A percentile compares a stretch with the other conserved stretches of the same genome.
Conservation (phyloP, 2,329 filamentous ascomycete genomes). For the Alternaria gaisen region DNA sequence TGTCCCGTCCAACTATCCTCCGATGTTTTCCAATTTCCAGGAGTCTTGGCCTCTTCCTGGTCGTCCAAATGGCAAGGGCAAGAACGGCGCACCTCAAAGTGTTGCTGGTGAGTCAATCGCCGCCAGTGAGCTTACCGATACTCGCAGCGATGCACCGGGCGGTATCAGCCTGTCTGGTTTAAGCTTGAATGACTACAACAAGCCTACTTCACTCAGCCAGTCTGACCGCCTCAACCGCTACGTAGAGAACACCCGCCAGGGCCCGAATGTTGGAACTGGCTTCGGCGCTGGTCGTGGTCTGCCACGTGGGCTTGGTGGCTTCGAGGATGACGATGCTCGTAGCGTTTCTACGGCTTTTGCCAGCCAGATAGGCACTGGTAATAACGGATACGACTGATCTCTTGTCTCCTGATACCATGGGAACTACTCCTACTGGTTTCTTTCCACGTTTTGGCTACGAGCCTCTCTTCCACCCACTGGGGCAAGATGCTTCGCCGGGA, state of each 20-base stretch:
- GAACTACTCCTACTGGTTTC: constrained; percentile 4
- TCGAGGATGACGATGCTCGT: constrained; percentile 89
- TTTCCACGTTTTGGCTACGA: constrained; percentile 21
- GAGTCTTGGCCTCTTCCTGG: constrained; percentile 90
- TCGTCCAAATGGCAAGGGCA: constrained; percentile 73
- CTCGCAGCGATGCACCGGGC: constrained; percentile 79
- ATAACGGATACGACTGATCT: constrained; percentile 66
- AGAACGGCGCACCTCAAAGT: constrained; percentile 72
- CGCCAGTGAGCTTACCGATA: constrained; percentile 88
- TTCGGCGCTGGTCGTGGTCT: constrained; percentile 55
- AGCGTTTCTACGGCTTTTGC: constrained; percentile 97
- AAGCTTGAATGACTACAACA: constrained; percentile 74
- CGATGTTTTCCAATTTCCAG: constrained; percentile 94
- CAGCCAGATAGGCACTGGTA: constrained; percentile 85
- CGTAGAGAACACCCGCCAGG: constrained; percentile 82
- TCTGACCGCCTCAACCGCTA: constrained; percentile 94
- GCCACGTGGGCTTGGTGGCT: constrained; percentile 54
- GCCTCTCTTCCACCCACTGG: constrained; percentile 14
- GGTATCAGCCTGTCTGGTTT: constrained; percentile 90
- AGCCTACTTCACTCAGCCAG: constrained; percentile 78
- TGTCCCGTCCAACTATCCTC: constrained; percentile 84
- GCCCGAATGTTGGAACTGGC: constrained; percentile 53
- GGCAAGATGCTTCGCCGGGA: constrained; percentile 11
- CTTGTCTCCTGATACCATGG: constrained; percentile 5
- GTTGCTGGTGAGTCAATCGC: constrained; percentile 92